Conservation (phyloP, 1,284 basidiomycete genomes). For the Cryptococcus maquisensis region DNA sequence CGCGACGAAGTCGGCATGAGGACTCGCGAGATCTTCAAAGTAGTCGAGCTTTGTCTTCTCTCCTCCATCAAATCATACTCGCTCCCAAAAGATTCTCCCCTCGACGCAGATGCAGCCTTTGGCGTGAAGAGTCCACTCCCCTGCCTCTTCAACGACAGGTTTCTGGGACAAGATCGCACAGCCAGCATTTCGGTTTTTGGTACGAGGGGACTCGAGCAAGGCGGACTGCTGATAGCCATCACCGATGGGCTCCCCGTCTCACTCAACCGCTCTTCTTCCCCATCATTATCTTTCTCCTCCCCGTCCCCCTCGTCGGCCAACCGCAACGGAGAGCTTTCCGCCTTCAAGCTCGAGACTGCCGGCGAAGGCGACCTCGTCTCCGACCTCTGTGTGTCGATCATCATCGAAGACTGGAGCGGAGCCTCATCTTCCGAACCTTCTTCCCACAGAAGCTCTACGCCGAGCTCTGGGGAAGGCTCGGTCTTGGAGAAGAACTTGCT, state of each 20-base stretch:
- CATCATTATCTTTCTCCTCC: too few species aligned
- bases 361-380: constrained; percentile 19
- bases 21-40: background rate
- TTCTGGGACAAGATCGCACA: background rate
- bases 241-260: too few species aligned
- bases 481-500: constrained; percentile 36
- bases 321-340: constrained; percentile 10
- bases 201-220: constrained; percentile 4
- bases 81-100: background rate
- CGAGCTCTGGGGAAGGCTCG: constrained; percentile 2
- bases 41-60: background rate
- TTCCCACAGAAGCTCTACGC: constrained; percentile 24
- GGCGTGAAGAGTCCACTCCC: background rate
- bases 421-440: constrained; percentile 15
- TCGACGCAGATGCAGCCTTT: background rate
- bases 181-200: background rate
- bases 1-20: background rate
- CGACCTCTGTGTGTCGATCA: background rate
- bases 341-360: constrained; percentile 10
- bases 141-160: background rate
- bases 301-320: background rate
- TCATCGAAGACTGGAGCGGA: constrained; percentile 8
- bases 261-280: too few species aligned
- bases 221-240: constrained; percentile 11
- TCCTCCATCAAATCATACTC: background rate